Conservation (phyloP, 345 rosid species). For the Hypericum androsaemum region DNA sequence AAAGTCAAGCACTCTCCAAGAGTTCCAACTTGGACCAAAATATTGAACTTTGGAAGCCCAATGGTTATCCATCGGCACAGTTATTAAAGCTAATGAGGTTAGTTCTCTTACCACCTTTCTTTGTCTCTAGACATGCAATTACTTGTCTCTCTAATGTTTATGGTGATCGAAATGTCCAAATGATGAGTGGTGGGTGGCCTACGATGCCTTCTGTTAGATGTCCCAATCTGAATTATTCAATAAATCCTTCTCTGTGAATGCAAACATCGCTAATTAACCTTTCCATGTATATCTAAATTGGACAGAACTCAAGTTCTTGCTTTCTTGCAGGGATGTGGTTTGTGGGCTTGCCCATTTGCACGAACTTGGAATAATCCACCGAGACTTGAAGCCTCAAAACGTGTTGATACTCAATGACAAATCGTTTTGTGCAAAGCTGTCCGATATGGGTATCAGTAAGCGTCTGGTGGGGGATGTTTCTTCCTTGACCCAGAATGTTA, state of each 20-base stretch:
- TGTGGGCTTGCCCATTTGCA: constrained; percentile 83
- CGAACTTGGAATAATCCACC: constrained; percentile 82
- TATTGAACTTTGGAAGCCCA: constrained; percentile 47
- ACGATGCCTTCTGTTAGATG: too few species aligned
- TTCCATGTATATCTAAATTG: too few species aligned
- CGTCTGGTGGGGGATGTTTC: constrained; percentile 65
- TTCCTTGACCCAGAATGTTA: constrained; percentile 71
- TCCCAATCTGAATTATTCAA: too few species aligned
- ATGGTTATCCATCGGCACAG: constrained; percentile 47
- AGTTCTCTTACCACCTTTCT: constrained; percentile 5
- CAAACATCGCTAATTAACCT: too few species aligned
- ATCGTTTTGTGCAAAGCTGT: constrained; percentile 68
- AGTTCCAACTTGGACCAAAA: constrained; percentile 15
- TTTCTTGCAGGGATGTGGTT: constrained; percentile 57
- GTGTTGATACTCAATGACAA: constrained; percentile 63
- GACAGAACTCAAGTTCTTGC: too few species aligned
- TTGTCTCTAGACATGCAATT: too few species aligned
- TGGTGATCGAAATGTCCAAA: too few species aligned
- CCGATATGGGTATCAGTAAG: constrained; percentile 97
- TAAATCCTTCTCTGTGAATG: too few species aligned
- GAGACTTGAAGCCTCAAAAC: constrained; percentile 95
- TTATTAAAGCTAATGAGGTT: constrained; percentile 60
- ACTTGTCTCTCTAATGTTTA: too few species aligned
- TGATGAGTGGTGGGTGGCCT: too few species aligned
- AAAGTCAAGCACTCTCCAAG: constrained; percentile 21